These are phyloP conservation scores for Solanum neorickii DNA, from an alignment of 257 asterid species.

Conservation along the genomic window DNA sequence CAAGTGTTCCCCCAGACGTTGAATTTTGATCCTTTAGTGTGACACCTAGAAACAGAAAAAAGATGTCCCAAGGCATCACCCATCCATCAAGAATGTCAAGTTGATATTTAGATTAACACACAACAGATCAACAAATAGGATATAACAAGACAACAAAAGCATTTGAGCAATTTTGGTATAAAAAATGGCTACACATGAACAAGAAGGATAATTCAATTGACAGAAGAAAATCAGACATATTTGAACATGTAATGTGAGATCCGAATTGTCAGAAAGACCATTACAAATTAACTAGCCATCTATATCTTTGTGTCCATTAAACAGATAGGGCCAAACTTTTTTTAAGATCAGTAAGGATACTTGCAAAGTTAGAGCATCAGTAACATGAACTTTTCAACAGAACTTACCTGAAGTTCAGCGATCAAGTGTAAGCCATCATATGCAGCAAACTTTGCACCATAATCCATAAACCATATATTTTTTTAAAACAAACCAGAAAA, in stretches of 20 bases:
- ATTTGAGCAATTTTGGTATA: not conserved
- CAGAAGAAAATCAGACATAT: not conserved
- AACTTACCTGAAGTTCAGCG: slow-evolving; percentile 89
- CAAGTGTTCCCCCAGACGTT: slow-evolving; percentile 48
- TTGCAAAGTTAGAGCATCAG: slow-evolving; percentile 53
- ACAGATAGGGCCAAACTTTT: slow-evolving; percentile 16
- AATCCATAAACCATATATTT: not conserved
- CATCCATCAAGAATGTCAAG: not conserved
- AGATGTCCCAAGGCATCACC: not conserved
- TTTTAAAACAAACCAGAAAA: not conserved
- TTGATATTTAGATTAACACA: not conserved
- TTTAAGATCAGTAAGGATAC: not conserved
- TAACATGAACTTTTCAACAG: slow-evolving; percentile 38
- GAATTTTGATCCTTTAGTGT: slow-evolving; percentile 34
- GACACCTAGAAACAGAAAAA: slow-evolving; percentile 42
- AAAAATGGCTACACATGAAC: not conserved
- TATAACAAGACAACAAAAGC: not conserved
- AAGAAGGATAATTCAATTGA: not conserved
- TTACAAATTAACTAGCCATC: not conserved
- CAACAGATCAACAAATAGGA: not conserved
- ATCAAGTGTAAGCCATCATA: slow-evolving; percentile 94
- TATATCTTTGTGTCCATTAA: not conserved
- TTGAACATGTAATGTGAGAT: not conserved
- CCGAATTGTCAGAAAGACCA: not conserved
- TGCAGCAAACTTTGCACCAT: slow-evolving; percentile 47